Conservation (phyloP, 2,329 filamentous ascomycete genomes). For the Xylaria sp. region DNA sequence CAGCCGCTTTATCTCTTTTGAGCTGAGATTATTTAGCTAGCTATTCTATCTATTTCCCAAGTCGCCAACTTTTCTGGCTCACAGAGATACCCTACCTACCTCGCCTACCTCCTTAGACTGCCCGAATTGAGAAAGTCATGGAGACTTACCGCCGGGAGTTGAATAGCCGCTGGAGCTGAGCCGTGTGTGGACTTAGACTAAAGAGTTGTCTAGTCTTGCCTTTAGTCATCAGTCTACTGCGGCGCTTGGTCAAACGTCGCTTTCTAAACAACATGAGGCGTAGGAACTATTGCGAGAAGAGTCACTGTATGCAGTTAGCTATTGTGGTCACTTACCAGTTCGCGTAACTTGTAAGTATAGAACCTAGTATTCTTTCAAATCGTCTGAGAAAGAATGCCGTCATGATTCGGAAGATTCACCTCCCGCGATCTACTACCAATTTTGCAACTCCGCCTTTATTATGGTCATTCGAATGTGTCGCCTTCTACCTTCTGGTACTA, state of each 20-base stretch:
- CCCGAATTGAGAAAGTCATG: background rate
- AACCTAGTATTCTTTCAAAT: background rate
- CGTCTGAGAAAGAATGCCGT: background rate
- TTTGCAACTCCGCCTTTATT: background rate
- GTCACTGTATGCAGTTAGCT: background rate
- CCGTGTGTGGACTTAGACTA: background rate
- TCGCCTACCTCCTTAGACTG: background rate
- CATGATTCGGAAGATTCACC: background rate
- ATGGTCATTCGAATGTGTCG: background rate
- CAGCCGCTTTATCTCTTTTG: background rate
- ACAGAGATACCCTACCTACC: no score
- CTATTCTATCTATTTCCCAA: background rate
- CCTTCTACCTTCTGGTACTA: background rate
- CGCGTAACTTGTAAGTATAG: background rate
- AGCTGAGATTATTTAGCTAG: background rate
- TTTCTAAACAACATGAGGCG: background rate
- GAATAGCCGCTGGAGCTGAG: background rate
- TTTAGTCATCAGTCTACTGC: background rate
- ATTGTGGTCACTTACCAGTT: background rate
- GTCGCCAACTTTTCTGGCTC: background rate
- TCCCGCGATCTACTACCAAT: background rate
- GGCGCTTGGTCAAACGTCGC: background rate
- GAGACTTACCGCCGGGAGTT: background rate
- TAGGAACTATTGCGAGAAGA: background rate
- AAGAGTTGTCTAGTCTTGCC: background rate